Evolutionary conservation across 1,284 basidiomycete genomes (phyloP).

Genomic region (Porogramme epimiltina): DNA sequence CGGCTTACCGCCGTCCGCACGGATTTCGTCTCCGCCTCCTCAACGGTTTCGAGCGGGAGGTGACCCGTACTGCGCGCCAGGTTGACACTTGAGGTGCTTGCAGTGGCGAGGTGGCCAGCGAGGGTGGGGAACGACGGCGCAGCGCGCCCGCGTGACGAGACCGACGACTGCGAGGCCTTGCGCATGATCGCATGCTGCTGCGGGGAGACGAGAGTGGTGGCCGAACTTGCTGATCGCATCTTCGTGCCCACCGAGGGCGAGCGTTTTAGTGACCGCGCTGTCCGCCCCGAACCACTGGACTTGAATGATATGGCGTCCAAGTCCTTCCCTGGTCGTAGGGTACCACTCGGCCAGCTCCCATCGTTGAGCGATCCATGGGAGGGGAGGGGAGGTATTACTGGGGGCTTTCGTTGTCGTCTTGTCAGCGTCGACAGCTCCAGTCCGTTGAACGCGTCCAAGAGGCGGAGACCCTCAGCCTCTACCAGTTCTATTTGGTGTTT

Average conservation of each 20-base stretch:
- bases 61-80: slow-evolving; percentile 47
- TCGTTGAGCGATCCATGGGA: slow-evolving; percentile 18
- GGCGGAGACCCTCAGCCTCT: slow-evolving; percentile 64
- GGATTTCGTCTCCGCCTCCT: slow-evolving; percentile 42
- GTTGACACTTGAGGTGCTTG: slow-evolving; percentile 48
- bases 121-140: slow-evolving; percentile 21
- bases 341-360: slow-evolving; percentile 17
- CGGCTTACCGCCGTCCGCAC: slow-evolving; percentile 4
- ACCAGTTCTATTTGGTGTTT: slow-evolving; percentile 63
- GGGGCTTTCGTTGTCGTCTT: slow-evolving; percentile 45
- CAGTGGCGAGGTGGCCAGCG: slow-evolving; percentile 33
- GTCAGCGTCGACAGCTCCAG: slow-evolving; percentile 70
- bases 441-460: slow-evolving; percentile 77
- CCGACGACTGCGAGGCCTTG: slow-evolving; percentile 52
- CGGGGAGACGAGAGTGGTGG: slow-evolving; percentile 28
- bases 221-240: slow-evolving; percentile 33
- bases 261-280: slow-evolving; percentile 41
- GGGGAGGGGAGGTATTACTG: slow-evolving; percentile 23
- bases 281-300: slow-evolving; percentile 52
- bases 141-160: slow-evolving; percentile 42
- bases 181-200: slow-evolving; percentile 33
- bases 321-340: slow-evolving; percentile 32
- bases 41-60: slow-evolving; percentile 50
- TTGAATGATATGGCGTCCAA: slow-evolving; percentile 49
- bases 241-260: slow-evolving; percentile 37